Evolutionary conservation across 73 alveolate genomes (phyloP), one percentile per base, ranked within the genome.

Genomic region (Paramecium sexaurelia): DNA sequence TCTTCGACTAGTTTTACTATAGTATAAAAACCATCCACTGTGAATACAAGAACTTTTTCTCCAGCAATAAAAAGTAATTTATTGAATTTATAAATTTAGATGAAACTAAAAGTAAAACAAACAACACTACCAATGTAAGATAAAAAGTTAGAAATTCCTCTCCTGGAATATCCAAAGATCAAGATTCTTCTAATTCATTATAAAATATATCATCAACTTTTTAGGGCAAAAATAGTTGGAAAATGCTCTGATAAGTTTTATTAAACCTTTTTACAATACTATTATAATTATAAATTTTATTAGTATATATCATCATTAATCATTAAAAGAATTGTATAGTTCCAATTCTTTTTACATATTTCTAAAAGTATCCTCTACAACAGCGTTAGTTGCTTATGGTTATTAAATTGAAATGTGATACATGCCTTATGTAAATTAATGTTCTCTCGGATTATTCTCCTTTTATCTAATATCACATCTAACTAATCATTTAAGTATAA

Each of bases 41-140:
- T 24, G 19, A 78, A 78, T 40, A 40, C 90, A 0, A 78, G 90
- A 78, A 78, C 90, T 7, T 78, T 78, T 78, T 78, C 90, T 13
- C 90, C 90, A 20, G 90, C 73, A 5, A 24, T 73, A 11, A 73
- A 73, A 73, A 19, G 87, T 73, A 73, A 75, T 3, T 24, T 40
- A 8, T 3, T 17, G n/a, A 29, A 69, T 13, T 15, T 13, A 1
- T 22, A 0, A 11, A 71, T 71, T 10, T 71, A 71, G 86, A 19
- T 32, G 56, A 71, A 71, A 71, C 43, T 11, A 71, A 61, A 61
- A 61, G n/a, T 61, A 61, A 61, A 61, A 22, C 47, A 22, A 61
- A 13, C 26, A 61, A 61, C 17, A 4, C 83, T 29, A 61, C 41
- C 1, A 78, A 78, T 45, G 55, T 78, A 22, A 78, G 90, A 78